Base-by-base conservation (phyloP, 2,329 filamentous ascomycete species). In the Pestalotiopsis sp. region DNA sequence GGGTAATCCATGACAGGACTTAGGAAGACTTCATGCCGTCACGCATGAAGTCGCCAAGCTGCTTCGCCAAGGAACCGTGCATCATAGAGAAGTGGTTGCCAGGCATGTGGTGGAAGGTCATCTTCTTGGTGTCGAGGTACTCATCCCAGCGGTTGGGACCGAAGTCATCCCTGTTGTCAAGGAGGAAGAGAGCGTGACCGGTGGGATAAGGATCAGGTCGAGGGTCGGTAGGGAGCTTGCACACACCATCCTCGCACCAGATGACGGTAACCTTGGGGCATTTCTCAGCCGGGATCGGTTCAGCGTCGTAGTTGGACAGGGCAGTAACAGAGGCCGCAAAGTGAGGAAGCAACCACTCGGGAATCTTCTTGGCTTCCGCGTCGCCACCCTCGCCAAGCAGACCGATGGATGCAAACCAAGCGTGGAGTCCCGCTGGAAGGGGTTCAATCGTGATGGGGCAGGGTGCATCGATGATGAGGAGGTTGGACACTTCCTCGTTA, bases 81-180 rank as follows among this genome's bases (percentile, higher is more conserved):
- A 93, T 92, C 90, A 93, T 93, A 22, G 85, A 88, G 80, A 93
- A 93, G 79, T 93, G 91, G 74, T 93, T 91, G 2, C 90, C 91
- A 17, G 87, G 87, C 88, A 92, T 91, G 74, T 91, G 88, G 66
- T 84, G 85, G 71, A 86, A 90, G 62, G 83, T 82, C 80, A 92
- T 89, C 78, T 89, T 91, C 66, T 85, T 79, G 63, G 81, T 75
- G 65, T 89, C 87, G 52, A 92, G 79, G 56, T 89, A 89, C 77
- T 91, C 87, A 35, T 89, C 89, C 89, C 90, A 92, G 22, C 89
- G 84, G 76, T 92, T 92, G 68, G 89, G 85, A 2, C 86, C 85
- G 76, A 94, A 94, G 77, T 92, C 90, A 3, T 86, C 88, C 68
- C 92, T 84, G 82, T 93, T 91, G 77, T 93, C 89, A 4, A 94